Evolutionary conservation across 2,329 filamentous ascomycete genomes (phyloP), one percentile per base, ranked within the genome.

Genomic region (Cladosporium cucumerinum): DNA sequence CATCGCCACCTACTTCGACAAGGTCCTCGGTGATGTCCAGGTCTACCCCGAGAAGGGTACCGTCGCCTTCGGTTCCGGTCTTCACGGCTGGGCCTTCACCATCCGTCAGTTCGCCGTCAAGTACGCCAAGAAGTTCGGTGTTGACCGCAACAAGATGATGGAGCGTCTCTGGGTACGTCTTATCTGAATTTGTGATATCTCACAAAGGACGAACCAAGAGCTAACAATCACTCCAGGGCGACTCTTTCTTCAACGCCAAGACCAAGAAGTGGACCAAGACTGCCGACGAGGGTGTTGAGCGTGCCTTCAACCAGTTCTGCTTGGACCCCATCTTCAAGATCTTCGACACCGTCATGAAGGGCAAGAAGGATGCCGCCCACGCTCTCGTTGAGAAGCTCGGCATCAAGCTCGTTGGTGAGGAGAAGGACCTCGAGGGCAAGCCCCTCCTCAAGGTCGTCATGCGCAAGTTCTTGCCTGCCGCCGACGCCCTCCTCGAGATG

Each of bases 121-220:
- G 77, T 99, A 99, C 82, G 91, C 94, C 84, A 98, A 98, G 93
- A 99, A 99, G 86, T 99, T 99, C 78, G 95, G 95, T 90, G 95
- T 99, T 76, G 94, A 99, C 89, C 93, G 93, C 83, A 90, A 89
- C 86, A 98, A 98, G 92, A 97, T 99, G 95, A 97, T 98, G 91
- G 92, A 97, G 86, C 93, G 95, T 89, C 92, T 99, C 74, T 99
- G 95, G 95, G 89, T 92, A 83, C 81, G 87, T 77, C 68, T 43
- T n/a, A n/a, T 21, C 5, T 0, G 16, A 54, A 32, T 54, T 2
- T 32, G 8, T 12, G 7, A 46, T 12, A 5, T 11, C 3, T 21
- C 5, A 7, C 1, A 5, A 3, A 12, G 5, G 8, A n/a, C 7
- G 28, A 48, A 28, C 26, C 21, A 64, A 57, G n/a, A 14, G 54